phyloP scores from a whole-genome alignment of 176 grass and related monocot species.

The Carex scoparia region DNA sequence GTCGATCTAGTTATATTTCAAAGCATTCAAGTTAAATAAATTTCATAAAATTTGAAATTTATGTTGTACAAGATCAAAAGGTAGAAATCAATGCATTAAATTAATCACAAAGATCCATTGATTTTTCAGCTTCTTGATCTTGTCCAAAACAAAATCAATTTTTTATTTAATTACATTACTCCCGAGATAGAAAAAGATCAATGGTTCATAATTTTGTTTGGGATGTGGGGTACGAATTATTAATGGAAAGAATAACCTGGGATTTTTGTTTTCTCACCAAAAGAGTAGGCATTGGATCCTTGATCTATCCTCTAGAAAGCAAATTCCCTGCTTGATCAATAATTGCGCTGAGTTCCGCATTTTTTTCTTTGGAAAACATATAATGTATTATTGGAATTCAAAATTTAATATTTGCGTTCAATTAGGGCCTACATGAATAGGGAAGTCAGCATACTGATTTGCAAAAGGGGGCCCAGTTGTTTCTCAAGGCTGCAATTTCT shows the following conservation, averaged over 20 bases:
- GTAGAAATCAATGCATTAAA: neutral
- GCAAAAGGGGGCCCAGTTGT: neutral
- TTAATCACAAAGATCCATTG: neutral
- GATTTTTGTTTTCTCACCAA: neutral
- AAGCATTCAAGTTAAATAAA: neutral
- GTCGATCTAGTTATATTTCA: neutral
- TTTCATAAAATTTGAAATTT: neutral
- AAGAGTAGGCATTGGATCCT: neutral
- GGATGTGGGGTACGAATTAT: neutral
- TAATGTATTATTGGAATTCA: neutral
- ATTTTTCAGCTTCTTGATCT: neutral
- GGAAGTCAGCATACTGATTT: conserved; percentile 1
- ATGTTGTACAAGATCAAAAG: neutral
- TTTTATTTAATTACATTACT: neutral
- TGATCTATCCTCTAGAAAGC: neutral
- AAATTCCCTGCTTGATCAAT: neutral
- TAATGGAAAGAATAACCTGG: neutral
- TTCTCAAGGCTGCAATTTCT: neutral
- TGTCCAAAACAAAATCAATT: neutral
- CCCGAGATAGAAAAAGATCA: neutral
- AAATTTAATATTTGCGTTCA: neutral
- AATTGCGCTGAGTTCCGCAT: neutral
- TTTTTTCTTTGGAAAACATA: neutral
- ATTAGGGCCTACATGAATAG: neutral
- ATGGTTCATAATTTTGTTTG: neutral